Evolutionary conservation across 2,329 filamentous ascomycete species (phyloP).

Genomic region (Monosporascus sp.): DNA sequence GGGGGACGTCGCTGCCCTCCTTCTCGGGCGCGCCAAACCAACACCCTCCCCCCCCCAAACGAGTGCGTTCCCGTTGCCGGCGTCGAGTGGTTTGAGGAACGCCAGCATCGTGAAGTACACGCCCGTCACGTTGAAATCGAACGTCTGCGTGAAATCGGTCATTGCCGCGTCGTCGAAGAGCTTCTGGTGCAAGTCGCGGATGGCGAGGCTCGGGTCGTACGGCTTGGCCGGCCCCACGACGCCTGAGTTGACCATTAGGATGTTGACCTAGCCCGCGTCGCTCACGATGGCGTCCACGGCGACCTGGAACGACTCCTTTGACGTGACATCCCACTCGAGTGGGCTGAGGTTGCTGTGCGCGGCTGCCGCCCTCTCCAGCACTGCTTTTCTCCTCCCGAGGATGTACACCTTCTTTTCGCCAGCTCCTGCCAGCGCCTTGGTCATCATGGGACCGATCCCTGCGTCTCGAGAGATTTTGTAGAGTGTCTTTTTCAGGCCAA

Average conservation of each 20-base stretch:
- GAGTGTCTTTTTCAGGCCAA: constrained; percentile 7
- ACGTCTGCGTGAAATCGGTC: constrained; percentile 57
- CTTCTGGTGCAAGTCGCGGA: constrained; percentile 29
- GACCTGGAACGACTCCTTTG: constrained; percentile 55
- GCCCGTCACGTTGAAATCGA: constrained; percentile 28
- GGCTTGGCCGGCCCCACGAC: constrained; percentile 44
- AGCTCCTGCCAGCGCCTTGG: constrained; percentile 34
- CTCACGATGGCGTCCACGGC: constrained; percentile 51
- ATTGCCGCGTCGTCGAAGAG: constrained; percentile 51
- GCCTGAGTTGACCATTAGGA: constrained; percentile 59
- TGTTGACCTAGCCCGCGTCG: constrained; percentile 56
- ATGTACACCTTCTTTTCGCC: constrained; percentile 50
- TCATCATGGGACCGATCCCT: constrained; percentile 22
- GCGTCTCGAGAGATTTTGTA: constrained; percentile 1
- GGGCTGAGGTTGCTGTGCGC: constrained; percentile 28
- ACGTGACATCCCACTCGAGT: constrained; percentile 56
- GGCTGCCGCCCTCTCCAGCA: constrained; percentile 37
- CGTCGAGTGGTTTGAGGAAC: constrained; percentile 26
- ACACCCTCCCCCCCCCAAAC: no score
- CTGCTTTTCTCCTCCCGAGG: constrained; percentile 41
- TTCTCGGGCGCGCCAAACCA: constrained; percentile 8
- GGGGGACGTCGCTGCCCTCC: constrained; percentile 13
- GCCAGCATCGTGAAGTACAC: constrained; percentile 24
- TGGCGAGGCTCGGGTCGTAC: constrained; percentile 18
- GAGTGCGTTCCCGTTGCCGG: constrained; percentile 23